Base-by-base conservation (phyloP, 2,329 filamentous ascomycete genomes). In the Trichoderma cornu-damae region DNA sequence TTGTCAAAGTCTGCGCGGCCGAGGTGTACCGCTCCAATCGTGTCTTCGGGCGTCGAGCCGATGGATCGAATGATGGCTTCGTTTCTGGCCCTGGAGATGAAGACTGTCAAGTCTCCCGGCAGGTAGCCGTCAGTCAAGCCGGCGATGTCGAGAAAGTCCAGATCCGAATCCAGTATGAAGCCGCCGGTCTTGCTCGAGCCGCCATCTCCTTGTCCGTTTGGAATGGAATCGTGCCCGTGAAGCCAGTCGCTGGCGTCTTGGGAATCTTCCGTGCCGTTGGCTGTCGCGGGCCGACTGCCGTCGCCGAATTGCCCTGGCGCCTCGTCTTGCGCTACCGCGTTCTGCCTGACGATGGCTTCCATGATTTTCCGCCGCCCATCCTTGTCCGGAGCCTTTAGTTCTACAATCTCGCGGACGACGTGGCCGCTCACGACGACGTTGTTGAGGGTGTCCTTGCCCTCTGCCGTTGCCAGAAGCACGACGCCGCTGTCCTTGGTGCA, bases 91-190 rank as follows among this genome's bases (percentile, higher is more conserved):
- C 94, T 83, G 9, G 90, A 87, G 16, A 96, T 88, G 9, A 99
- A 82, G 2, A 96, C 80, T 14, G 88, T 85, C 35, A 99, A 79
- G 70, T 99, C 94, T 3, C 92, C 94, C 1, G 94, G 93, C 92
- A 97, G 96, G 69, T 97, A 99, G 1, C 94, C 94, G 68, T 99
- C 94, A 0, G 93, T 97, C 64, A 93, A 87, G 1, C 94, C 92
- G 16, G 95, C 91, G 57, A 99, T 81, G 61, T 97, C 93, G 7
- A 97, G 82, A 58, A 97, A 89, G 69, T 99, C 94, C 8, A 99
- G 82, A 48, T 88, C 82, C 0, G 83, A 75, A 58, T 91, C 88
- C 5, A 96, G 75, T 1, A 86, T 73, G 65, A 96, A 94, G 0
- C 87, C 88, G 53, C 82, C 81, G 3, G 75, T 70, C 47, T 70